Evolutionary conservation across 2,329 filamentous ascomycete genomes (phyloP), one percentile per base, ranked within the genome.

Genomic region (Mycosphaerelloides madeirae): DNA sequence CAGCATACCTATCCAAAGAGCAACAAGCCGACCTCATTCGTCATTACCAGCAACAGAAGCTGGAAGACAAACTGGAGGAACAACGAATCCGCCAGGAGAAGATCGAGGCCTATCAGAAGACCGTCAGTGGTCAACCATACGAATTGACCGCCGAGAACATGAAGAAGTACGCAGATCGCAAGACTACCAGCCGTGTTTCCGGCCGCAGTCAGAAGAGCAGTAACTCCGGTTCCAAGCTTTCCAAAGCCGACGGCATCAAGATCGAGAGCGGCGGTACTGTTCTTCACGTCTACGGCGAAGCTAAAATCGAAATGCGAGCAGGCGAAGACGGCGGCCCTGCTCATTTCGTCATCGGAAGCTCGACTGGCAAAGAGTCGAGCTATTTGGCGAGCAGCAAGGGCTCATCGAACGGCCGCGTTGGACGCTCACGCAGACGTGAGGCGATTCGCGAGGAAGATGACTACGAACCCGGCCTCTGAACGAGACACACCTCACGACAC

Each of bases 61-160:
- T 49, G 2, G 44, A 55, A 22, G 44, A 56, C 28, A 38, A 38
- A 13, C 14, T 31, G 8, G 38, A 44, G 15, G 32, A 44, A 19
- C 40, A 45, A 18, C 44, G 48, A 13, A 28, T 49, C 37, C 36
- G 5, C 35, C 31, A 46, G 25, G 59, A 58, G 20, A 46, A 38
- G n/a, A 46, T 54, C 13, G 58, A 56, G 18, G 49, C 46, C n/a
- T 61, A 63, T 28, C 59, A 61, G 41, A 43, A 50, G n/a, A 41
- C 45, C 7, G 45, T 52, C 31, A 40, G 49, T 20, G 47, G 38
- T 19, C 50, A 51, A 19, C 41, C 46, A 2, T 41, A 53, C 16
- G 52, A 56, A 18, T 44, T 61, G n/a, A 62, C 57, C 9, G 59
- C 58, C 4, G 55, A 58, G 34, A 60, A 61, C 36, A 52, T 63